A percentile compares a stretch with the other conserved stretches of the same genome.
Conservation (phyloP, 208 protist genomes). For the Acanthamoeba sp. region DNA sequence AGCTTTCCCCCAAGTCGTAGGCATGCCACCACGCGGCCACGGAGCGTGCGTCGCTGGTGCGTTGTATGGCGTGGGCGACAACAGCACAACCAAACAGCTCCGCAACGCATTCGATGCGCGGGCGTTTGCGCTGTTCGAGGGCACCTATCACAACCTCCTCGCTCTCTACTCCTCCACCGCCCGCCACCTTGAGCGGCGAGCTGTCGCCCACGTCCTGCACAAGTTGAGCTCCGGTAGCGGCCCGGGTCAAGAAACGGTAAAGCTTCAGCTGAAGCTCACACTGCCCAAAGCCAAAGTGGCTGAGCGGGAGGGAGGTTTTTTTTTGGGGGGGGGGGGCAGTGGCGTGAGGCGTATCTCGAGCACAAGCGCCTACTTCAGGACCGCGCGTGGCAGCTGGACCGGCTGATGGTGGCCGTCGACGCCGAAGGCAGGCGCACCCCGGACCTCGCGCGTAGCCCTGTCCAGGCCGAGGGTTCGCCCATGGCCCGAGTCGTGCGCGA, state of each 20-base stretch:
- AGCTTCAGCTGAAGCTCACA: too few relatives aligned
- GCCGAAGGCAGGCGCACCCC: neutral
- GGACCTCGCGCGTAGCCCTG: neutral
- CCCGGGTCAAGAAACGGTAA: too few relatives aligned
- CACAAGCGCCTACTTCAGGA: constrained; percentile 17
- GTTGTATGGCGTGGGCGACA: constrained; percentile 34
- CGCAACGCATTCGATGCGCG: neutral
- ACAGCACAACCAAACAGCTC: neutral
- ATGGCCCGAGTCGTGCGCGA: neutral
- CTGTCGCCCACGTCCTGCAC: neutral
- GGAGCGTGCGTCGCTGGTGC: neutral
- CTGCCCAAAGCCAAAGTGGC: too few relatives aligned
- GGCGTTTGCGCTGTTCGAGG: constrained; percentile 37
- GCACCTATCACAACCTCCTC: constrained; percentile 71
- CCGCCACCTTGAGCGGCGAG: neutral
- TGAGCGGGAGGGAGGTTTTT: too few relatives aligned
- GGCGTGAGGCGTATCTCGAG: neutral
- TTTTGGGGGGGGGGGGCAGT: too few relatives aligned
- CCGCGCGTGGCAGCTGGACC: neutral
- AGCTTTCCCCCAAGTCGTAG: too few relatives aligned
- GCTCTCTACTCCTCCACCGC: neutral
- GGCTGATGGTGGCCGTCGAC: constrained; percentile 34
- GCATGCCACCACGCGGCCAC: too few relatives aligned
- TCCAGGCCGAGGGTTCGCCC: neutral
- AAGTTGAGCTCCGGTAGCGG: too few relatives aligned